phyloP scores from a whole-genome alignment of 352 stramenopile species.

The Thalassiosira mediterranea region DNA sequence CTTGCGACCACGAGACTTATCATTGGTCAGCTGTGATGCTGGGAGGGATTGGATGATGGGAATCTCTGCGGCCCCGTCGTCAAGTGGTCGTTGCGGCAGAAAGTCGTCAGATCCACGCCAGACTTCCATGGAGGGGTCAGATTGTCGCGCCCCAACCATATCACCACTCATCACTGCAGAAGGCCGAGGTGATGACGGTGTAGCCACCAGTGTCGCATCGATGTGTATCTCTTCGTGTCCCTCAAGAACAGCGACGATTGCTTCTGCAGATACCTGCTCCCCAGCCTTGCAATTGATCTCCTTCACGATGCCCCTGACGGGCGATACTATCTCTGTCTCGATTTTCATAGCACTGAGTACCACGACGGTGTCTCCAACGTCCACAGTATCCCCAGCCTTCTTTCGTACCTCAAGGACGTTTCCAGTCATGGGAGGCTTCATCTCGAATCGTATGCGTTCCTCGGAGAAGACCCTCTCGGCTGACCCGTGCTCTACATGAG shows the following conservation, averaged over 20 bases:
- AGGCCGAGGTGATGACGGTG: too few species aligned
- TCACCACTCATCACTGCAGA: background rate
- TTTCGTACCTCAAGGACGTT: constrained; percentile 49
- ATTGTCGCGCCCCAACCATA: background rate
- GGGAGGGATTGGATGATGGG: constrained; percentile 42
- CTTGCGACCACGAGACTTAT: constrained; percentile 37
- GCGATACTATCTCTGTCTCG: constrained; percentile 55
- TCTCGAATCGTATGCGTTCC: constrained; percentile 51
- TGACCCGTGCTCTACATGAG: constrained; percentile 16
- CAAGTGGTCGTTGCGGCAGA: constrained; percentile 18
- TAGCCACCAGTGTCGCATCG: too few species aligned
- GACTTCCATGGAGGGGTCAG: constrained; percentile 49
- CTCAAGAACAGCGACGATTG: constrained; percentile 44
- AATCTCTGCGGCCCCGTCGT: constrained; percentile 36
- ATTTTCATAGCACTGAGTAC: constrained; percentile 62
- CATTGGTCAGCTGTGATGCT: constrained; percentile 38
- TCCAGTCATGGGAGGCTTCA: constrained; percentile 53
- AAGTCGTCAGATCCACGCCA: constrained; percentile 50
- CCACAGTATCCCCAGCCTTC: constrained; percentile 45
- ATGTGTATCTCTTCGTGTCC: constrained; percentile 52
- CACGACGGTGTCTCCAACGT: constrained; percentile 46
- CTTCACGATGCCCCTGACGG: constrained; percentile 46
- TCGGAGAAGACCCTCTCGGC: constrained; percentile 48
- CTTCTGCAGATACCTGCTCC: constrained; percentile 51
- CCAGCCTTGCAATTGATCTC: constrained; percentile 47